A percentile compares a stretch with the other conserved stretches of the same genome.
Conservation (phyloP, 129 eudicot species). For the Heracleum sosnowskyi region DNA sequence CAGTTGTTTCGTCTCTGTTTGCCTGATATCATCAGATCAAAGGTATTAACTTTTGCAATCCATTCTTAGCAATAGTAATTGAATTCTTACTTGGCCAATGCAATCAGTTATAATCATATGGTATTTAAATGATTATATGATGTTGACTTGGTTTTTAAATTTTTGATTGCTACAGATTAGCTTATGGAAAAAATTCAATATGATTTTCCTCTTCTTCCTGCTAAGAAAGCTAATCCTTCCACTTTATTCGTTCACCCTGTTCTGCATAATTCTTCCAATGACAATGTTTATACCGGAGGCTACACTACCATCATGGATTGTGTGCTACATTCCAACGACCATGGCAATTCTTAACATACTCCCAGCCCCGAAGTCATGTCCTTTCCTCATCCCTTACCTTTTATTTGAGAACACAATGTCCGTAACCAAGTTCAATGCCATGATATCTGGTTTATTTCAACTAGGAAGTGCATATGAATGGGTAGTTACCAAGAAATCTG, state of each 20-base stretch:
- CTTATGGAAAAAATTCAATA: conserved; percentile 80
- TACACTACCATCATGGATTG: conserved; percentile 89
- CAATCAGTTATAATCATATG: neutral
- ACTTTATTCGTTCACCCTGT: conserved; percentile 85
- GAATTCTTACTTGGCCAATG: neutral
- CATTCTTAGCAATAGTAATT: neutral
- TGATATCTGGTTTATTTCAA: conserved; percentile 93
- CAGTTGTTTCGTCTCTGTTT: conserved; percentile 84
- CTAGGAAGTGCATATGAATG: conserved; percentile 92
- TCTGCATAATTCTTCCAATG: conserved; percentile 90
- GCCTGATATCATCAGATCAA: conserved; percentile 67
- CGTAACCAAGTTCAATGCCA: conserved; percentile 91
- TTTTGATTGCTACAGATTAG: conserved; percentile 56
- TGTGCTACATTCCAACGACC: conserved; percentile 74
- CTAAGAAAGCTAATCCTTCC: conserved; percentile 76
- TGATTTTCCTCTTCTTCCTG: conserved; percentile 83
- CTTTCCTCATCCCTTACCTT: conserved; percentile 86
- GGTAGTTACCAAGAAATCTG: conserved; percentile 96
- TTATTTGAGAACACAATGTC: conserved; percentile 96
- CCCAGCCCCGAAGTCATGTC: conserved; percentile 87
- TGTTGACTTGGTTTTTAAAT: neutral
- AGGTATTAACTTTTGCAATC: conserved; percentile 32
- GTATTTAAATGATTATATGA: neutral
- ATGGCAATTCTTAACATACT: conserved; percentile 84
- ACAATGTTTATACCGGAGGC: conserved; percentile 97